Evolutionary conservation across 2,329 filamentous ascomycete species (phyloP), one percentile per base, ranked within the genome.

Genomic region (Colletotrichum aenigma): DNA sequence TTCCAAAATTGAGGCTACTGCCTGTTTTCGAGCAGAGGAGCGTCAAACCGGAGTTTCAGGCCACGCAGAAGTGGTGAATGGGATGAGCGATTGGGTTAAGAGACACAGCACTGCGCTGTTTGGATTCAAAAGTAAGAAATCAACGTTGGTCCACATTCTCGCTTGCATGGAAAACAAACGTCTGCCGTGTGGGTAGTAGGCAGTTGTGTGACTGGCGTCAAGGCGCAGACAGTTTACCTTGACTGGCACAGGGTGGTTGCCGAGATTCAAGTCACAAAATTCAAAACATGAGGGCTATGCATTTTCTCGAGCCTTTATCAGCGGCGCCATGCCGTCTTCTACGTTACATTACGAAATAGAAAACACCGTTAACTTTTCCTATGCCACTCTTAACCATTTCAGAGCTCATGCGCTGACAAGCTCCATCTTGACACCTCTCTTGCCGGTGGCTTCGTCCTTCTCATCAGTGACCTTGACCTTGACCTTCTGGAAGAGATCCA

Each of bases 371-470:
- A 7, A 7, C 10, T 52, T 52, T 52, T 52, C n/a, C 43, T 52
- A 52, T 21, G 43, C n/a, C 30, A 38, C 7, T n/a, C 30, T 24
- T 64, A 21, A 26, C 32, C 21, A 15, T 16, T 16, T 24, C 34
- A 10, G 15, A 43, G 13, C 21, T 24, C n/a, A 82, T 28, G 81
- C 80, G 61, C 81, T 81, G 24, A 94, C 86, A 81, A 94, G 83
- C 85, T 93, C 92, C 88, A 97, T 90, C 89, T 93, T 95, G 26
- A 96, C 94, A 79, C 95, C 96, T 78, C 97, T 92, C 93, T 98
- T 99, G 71, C 97, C 97, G n/a, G 96, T 98, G 76, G 92, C 92
- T 87, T 97, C 95, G 84, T 99, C 97, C 88, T 96, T 95, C 82
- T 98, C 94, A 83, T 98, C 97, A 80, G 93, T 95, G 78, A 99